Evolutionary conservation across 352 stramenopile genomes (phyloP).

Genomic region (Globisporangium spiculum): DNA sequence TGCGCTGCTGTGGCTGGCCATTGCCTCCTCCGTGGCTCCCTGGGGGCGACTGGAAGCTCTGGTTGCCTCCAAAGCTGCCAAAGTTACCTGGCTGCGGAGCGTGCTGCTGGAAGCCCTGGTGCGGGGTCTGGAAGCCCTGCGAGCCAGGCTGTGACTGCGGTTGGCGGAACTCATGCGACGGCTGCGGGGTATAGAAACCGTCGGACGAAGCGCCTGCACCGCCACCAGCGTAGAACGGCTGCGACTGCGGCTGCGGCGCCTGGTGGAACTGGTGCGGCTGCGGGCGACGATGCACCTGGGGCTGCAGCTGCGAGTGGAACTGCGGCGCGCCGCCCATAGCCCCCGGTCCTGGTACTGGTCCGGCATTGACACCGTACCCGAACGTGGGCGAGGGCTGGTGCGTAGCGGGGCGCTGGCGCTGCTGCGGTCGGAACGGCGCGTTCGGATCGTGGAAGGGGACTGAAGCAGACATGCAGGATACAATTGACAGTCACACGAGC

Average conservation of each 20-base stretch:
- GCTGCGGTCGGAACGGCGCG: conserved; percentile 31
- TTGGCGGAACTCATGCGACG: conserved; percentile 34
- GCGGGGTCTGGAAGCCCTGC: conserved; percentile 24
- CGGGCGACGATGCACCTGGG: conserved; percentile 35
- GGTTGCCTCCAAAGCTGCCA: conserved; percentile 7
- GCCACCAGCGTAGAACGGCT: conserved; percentile 17
- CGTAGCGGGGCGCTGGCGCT: conserved; percentile 35
- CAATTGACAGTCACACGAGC: neutral
- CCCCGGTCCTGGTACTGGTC: neutral
- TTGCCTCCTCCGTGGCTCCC: conserved; percentile 14
- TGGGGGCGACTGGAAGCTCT: conserved; percentile 21
- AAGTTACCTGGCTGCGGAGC: conserved; percentile 24
- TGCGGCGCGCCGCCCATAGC: conserved; percentile 19
- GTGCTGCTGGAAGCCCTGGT: conserved; percentile 14
- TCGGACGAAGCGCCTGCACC: conserved; percentile 16
- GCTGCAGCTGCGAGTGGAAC: conserved; percentile 35
- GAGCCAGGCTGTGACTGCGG: conserved; percentile 27
- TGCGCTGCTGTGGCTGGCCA: conserved; percentile 18
- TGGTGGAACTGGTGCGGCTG: conserved; percentile 61
- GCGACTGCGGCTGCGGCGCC: conserved; percentile 17
- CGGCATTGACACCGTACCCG: conserved; percentile 4
- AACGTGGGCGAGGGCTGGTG: conserved; percentile 23
- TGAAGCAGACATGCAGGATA: conserved; percentile 13
- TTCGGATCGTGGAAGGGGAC: conserved; percentile 61
- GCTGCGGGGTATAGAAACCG: conserved; percentile 34